Evolutionary conservation across 768 basidiomycete genomes (phyloP).

Genomic region (Serendipita sp.): DNA sequence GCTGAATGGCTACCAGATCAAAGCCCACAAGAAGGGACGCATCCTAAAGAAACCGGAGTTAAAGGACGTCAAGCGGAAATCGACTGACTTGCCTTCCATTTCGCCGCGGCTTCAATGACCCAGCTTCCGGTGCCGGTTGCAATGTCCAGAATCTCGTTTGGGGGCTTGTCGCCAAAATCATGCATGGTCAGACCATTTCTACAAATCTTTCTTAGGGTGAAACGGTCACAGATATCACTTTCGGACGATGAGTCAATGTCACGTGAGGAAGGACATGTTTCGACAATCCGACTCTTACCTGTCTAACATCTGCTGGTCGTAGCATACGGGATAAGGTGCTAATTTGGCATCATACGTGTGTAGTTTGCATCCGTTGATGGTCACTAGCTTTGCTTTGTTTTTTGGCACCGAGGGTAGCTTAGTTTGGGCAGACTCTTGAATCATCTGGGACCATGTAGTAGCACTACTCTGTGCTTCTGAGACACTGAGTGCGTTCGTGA

Average conservation of each 20-base stretch:
- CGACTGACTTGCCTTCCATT: not conserved
- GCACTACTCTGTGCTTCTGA: not conserved
- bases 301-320: not conserved
- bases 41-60: not conserved
- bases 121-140: not conserved
- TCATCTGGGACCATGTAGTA: not conserved
- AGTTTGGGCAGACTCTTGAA: not conserved
- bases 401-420: not conserved
- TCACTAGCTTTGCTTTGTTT: not conserved
- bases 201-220: not conserved
- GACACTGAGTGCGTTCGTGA: not conserved
- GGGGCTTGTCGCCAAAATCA: not conserved
- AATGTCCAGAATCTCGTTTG: not conserved
- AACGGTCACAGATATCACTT: conserved; percentile 2
- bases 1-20: not conserved
- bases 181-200: not conserved
- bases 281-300: not conserved
- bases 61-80: not conserved
- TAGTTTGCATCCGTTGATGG: not conserved
- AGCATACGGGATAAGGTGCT: not conserved
- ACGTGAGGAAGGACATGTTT: not conserved
- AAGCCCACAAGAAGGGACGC: not conserved
- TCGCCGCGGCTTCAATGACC: not conserved
- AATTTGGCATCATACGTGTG: not conserved
- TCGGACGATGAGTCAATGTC: not conserved